A percentile compares a stretch with the other conserved stretches of the same genome.
Evolutionary conservation across 305 asterid genomes (phyloP).

Genomic region (Fraxinus platypoda): DNA sequence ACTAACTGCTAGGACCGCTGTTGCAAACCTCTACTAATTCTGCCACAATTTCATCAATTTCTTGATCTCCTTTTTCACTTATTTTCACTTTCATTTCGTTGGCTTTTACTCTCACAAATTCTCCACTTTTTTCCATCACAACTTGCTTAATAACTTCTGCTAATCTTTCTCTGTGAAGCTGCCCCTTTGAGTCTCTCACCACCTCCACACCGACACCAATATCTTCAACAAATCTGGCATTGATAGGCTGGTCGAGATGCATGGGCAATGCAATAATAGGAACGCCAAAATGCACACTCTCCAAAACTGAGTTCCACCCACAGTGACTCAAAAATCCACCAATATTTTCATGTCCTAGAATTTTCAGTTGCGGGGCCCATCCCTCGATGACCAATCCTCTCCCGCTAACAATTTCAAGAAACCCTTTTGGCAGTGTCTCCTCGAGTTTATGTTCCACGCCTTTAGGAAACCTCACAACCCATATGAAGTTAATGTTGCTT

Average conservation of each 20-base stretch:
- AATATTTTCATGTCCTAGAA: slow-evolving; percentile 19
- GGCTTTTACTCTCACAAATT: slow-evolving; percentile 12
- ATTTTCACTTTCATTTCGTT: slow-evolving; percentile 15
- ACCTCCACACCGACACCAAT: slow-evolving; percentile 34
- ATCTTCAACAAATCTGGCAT: slow-evolving; percentile 35
- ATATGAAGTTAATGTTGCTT: slow-evolving; percentile 25
- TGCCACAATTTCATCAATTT: slow-evolving; percentile 25
- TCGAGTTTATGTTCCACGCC: slow-evolving; percentile 6
- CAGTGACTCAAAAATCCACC: slow-evolving; percentile 35
- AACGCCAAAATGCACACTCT: slow-evolving; percentile 29
- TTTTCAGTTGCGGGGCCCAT: slow-evolving; percentile 35
- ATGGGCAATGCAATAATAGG: slow-evolving; percentile 33
- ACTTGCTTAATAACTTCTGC: slow-evolving; percentile 28
- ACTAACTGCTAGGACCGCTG: slow-evolving; percentile 2
- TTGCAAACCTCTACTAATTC: slow-evolving; percentile 15
- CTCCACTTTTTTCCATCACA: slow-evolving; percentile 29
- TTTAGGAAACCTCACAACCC: slow-evolving; percentile 39
- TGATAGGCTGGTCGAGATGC: slow-evolving; percentile 39
- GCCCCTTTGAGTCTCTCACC: slow-evolving; percentile 19
- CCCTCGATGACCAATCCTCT: slow-evolving; percentile 30
- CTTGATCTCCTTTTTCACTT: slow-evolving; percentile 12
- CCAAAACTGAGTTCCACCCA: slow-evolving; percentile 37
- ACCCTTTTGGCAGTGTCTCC: slow-evolving; percentile 25
- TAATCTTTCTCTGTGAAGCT: slow-evolving; percentile 17
- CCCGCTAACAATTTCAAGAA: slow-evolving; percentile 15